These are phyloP conservation scores for Mucuna pruriens DNA, from an alignment of 306 rosid genomes.

Conservation along the genomic window DNA sequence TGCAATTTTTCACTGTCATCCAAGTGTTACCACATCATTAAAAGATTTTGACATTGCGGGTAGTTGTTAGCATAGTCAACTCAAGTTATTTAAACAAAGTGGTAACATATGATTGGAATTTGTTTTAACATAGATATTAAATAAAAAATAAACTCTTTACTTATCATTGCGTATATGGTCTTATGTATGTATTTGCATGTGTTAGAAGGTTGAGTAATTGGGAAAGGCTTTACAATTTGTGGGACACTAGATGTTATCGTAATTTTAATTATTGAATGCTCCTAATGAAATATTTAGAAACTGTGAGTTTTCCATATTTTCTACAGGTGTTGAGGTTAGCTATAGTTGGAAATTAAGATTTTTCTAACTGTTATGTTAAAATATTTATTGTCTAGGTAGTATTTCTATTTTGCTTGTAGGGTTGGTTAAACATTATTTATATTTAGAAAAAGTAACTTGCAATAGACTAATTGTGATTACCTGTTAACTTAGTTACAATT, in stretches of 20 bases:
- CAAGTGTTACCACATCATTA: background rate
- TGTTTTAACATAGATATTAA: background rate
- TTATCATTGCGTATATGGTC: background rate
- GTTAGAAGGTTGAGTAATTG: background rate
- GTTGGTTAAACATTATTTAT: too few relatives aligned
- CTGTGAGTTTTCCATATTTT: background rate
- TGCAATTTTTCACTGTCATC: background rate
- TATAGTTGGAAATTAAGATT: too few relatives aligned
- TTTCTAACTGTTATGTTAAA: too few relatives aligned
- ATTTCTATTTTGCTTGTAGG: too few relatives aligned
- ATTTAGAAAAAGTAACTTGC: too few relatives aligned
- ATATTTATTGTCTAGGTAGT: too few relatives aligned
- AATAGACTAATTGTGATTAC: too few relatives aligned
- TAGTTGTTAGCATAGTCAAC: background rate
- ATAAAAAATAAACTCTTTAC: background rate
- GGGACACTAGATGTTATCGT: background rate
- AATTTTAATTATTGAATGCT: background rate
- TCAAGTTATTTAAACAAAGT: background rate
- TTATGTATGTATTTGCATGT: background rate
- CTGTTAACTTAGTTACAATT: too few relatives aligned
- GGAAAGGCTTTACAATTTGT: background rate
- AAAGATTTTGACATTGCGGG: conserved; percentile 5
- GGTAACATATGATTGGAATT: background rate
- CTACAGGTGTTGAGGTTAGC: background rate
- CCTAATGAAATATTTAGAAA: background rate